phyloP scores from a whole-genome alignment of 2,329 filamentous ascomycete genomes.

The Aspergillus sp. region DNA sequence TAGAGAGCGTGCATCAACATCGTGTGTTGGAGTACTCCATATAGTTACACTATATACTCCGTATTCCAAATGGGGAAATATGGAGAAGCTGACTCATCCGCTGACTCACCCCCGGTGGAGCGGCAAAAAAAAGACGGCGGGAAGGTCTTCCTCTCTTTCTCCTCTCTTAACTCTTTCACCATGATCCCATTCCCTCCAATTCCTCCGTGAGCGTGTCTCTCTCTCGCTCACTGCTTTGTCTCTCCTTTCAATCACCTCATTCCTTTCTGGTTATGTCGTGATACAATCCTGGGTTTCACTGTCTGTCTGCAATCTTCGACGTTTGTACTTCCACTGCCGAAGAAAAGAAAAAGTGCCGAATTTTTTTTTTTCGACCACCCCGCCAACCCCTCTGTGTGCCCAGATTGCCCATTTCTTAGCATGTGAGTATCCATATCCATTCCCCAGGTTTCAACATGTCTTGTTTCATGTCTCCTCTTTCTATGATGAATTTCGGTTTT shows the following conservation, averaged over 20 bases:
- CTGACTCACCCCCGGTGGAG: too few species aligned
- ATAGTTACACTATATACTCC: too few species aligned
- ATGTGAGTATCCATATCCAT: conserved; percentile 20
- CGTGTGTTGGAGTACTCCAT: too few species aligned
- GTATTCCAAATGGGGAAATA: too few species aligned
- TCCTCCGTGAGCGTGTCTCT: conserved; percentile 20
- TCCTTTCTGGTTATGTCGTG: conserved; percentile 18
- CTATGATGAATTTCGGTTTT: conserved; percentile 40
- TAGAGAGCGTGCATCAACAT: too few species aligned
- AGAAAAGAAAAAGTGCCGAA: background rate
- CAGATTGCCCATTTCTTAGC: conserved; percentile 8
- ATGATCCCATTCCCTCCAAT: conserved; percentile 16
- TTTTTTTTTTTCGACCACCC: conserved; percentile 4
- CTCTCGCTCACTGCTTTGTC: conserved; percentile 6
- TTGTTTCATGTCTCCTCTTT: conserved; percentile 10
- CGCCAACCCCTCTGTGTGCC: conserved; percentile 18
- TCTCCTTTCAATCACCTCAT: conserved; percentile 6
- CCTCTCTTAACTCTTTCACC: conserved; percentile 22
- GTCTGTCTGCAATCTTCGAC: background rate
- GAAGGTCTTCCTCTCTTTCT: conserved; percentile 8
- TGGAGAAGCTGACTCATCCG: too few species aligned
- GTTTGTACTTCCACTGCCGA: background rate
- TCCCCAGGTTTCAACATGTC: conserved; percentile 10
- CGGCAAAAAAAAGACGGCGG: background rate
- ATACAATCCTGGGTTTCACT: conserved; percentile 13